Conservation (phyloP, 192 early-diverging fungal genomes). For the Mortierella hygrophila region DNA sequence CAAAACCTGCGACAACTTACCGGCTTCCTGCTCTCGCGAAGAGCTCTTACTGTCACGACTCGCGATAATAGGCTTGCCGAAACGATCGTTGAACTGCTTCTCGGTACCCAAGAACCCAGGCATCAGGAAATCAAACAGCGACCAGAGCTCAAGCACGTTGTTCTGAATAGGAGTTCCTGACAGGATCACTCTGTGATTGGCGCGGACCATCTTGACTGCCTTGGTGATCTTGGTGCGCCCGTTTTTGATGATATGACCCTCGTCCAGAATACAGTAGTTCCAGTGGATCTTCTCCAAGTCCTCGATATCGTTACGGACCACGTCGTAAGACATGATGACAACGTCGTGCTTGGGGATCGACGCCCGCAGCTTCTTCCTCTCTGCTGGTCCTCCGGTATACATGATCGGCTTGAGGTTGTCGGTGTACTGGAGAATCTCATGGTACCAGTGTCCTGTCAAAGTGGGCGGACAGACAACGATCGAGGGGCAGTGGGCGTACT, state of each 20-base stretch:
- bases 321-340: slow-evolving; percentile 97
- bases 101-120: slow-evolving; percentile 97
- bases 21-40: slow-evolving; percentile 73
- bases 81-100: slow-evolving; percentile 94
- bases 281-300: slow-evolving; percentile 76
- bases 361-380: slow-evolving; percentile 77
- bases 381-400: slow-evolving; percentile 87
- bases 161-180: slow-evolving; percentile 99
- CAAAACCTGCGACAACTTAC: slow-evolving; percentile 24
- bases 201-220: slow-evolving; percentile 89
- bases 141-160: slow-evolving; percentile 98
- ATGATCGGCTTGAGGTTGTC: slow-evolving; percentile 82
- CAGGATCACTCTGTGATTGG: slow-evolving; percentile 91
- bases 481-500: slow-evolving; percentile 80
- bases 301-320: slow-evolving; percentile 96
- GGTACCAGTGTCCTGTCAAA: slow-evolving; percentile 95
- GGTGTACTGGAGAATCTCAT: slow-evolving; percentile 90
- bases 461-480: slow-evolving; percentile 97
- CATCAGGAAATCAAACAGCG: slow-evolving; percentile 98
- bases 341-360: slow-evolving; percentile 75
- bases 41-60: slow-evolving; percentile 91
- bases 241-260: slow-evolving; percentile 99
- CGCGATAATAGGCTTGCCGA: slow-evolving; percentile 91
- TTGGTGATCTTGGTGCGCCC: slow-evolving; percentile 94
- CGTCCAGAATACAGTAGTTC: slow-evolving; percentile 98